Evolutionary conservation across 2,329 filamentous ascomycete genomes (phyloP).

Genomic region (Phialocephala sp.): DNA sequence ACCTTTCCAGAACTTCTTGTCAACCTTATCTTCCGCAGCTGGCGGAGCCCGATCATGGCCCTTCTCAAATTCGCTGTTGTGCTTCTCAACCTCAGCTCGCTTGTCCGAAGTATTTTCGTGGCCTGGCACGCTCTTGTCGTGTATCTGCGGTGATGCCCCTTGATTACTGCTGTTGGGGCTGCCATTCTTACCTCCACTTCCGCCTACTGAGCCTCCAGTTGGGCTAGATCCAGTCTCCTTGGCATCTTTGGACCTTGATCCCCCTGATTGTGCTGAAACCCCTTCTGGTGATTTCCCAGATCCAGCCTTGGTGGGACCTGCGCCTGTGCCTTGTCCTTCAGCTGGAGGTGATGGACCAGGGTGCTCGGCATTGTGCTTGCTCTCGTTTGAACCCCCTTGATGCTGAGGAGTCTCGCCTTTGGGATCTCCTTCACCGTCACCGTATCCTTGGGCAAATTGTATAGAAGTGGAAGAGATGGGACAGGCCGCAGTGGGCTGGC

Average conservation of each 20-base stretch:
- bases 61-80: slow-evolving; percentile 62
- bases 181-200: slow-evolving; percentile 33
- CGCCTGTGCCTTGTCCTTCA: slow-evolving; percentile 48
- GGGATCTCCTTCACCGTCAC: slow-evolving; percentile 49
- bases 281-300: slow-evolving; percentile 40
- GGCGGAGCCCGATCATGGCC: slow-evolving; percentile 54
- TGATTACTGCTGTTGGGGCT: slow-evolving; percentile 35
- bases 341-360: slow-evolving; percentile 50
- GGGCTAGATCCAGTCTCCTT: slow-evolving; percentile 46
- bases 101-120: slow-evolving; percentile 50
- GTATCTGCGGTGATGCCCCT: slow-evolving; percentile 29
- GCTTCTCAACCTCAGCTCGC: slow-evolving; percentile 60
- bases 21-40: slow-evolving; percentile 56
- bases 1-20: slow-evolving; percentile 60
- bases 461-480: slow-evolving; percentile 28
- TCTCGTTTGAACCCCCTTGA: slow-evolving; percentile 43
- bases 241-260: slow-evolving; percentile 48
- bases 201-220: slow-evolving; percentile 37
- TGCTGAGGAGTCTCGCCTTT: slow-evolving; percentile 45
- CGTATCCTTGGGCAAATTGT: slow-evolving; percentile 45
- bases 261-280: slow-evolving; percentile 47
- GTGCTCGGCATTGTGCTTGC: slow-evolving; percentile 48
- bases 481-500: slow-evolving; percentile 27
- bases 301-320: slow-evolving; percentile 45
- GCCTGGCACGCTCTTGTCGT: slow-evolving; percentile 32